phyloP scores from a whole-genome alignment of 345 rosid genomes.

The Acer saccharum region DNA sequence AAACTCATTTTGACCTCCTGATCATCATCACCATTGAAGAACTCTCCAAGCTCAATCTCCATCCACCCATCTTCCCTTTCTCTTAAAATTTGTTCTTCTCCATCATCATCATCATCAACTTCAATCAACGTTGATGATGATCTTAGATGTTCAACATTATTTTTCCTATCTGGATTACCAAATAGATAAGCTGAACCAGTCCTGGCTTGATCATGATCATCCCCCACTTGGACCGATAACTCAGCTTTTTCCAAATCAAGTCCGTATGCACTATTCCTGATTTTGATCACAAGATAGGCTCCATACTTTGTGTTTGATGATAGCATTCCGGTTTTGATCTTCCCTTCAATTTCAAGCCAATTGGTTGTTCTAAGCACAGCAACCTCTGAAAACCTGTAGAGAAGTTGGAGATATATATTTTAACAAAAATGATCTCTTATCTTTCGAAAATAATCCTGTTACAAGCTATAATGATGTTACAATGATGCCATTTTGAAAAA shows the following conservation, averaged over 20 bases:
- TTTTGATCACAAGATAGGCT: slow-evolving; percentile 39
- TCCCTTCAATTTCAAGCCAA: slow-evolving; percentile 47
- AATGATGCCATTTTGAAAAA: not conserved
- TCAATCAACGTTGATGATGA: slow-evolving; percentile 20
- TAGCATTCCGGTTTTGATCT: slow-evolving; percentile 28
- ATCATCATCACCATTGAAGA: slow-evolving; percentile 20
- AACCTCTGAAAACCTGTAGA: slow-evolving; percentile 40
- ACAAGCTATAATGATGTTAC: no score
- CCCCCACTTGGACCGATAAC: slow-evolving; percentile 28
- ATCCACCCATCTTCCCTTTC: slow-evolving; percentile 66
- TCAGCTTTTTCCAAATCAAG: slow-evolving; percentile 36
- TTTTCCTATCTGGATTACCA: not conserved
- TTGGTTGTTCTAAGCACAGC: slow-evolving; percentile 39
- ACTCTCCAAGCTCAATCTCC: slow-evolving; percentile 79
- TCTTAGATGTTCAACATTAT: not conserved
- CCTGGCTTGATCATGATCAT: not conserved
- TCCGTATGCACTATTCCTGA: slow-evolving; percentile 32
- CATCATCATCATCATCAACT: slow-evolving; percentile 2
- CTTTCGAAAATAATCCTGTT: no score
- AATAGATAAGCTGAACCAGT: slow-evolving; percentile 23
- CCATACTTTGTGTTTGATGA: slow-evolving; percentile 42
- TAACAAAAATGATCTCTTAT: no score
- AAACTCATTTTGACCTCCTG: slow-evolving; percentile 58
- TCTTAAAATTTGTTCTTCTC: slow-evolving; percentile 15
- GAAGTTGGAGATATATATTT: not conserved